phyloP scores from a whole-genome alignment of 371 early-diverging fungal species.

The Dipsacomyces acuminosporus region DNA sequence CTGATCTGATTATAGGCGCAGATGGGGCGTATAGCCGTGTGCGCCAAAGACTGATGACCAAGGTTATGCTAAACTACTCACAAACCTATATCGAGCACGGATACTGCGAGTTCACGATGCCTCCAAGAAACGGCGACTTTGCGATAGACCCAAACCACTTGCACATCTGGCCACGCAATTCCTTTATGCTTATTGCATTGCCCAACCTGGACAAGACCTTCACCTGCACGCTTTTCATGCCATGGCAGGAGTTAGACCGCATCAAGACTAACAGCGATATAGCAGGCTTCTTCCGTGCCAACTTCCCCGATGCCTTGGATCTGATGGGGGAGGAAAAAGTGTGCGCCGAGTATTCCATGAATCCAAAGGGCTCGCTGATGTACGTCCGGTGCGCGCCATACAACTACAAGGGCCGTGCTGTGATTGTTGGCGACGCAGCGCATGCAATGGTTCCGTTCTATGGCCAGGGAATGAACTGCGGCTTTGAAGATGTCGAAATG shows the following conservation, averaged over 20 bases:
- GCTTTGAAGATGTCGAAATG: conserved; percentile 88
- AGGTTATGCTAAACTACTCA: conserved; percentile 67
- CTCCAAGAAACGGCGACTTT: conserved; percentile 59
- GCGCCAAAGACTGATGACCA: conserved; percentile 57
- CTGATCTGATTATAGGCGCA: conserved; percentile 88
- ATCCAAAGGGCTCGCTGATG: conserved; percentile 82
- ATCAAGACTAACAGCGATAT: conserved; percentile 67
- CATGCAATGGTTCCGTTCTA: conserved; percentile 98
- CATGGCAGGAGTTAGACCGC: conserved; percentile 74
- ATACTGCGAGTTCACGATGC: conserved; percentile 86
- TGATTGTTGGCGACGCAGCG: conserved; percentile 94
- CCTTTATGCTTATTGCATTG: conserved; percentile 94
- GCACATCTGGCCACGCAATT: conserved; percentile 96
- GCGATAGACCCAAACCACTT: conserved; percentile 85
- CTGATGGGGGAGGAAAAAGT: conserved; percentile 72
- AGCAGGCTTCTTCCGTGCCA: conserved; percentile 63
- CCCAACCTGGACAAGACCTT: conserved; percentile 91
- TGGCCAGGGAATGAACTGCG: conserved; percentile 97
- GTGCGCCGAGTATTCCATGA: conserved; percentile 68
- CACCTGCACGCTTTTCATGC: conserved; percentile 96
- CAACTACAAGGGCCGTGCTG: conserved; percentile 65
- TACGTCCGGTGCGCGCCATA: conserved; percentile 86
- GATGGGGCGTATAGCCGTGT: conserved; percentile 90
- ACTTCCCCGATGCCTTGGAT: conserved; percentile 79
- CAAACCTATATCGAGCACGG: conserved; percentile 88